Base-by-base conservation (phyloP, 805 yeast genomes). In the Starmerella floris region DNA sequence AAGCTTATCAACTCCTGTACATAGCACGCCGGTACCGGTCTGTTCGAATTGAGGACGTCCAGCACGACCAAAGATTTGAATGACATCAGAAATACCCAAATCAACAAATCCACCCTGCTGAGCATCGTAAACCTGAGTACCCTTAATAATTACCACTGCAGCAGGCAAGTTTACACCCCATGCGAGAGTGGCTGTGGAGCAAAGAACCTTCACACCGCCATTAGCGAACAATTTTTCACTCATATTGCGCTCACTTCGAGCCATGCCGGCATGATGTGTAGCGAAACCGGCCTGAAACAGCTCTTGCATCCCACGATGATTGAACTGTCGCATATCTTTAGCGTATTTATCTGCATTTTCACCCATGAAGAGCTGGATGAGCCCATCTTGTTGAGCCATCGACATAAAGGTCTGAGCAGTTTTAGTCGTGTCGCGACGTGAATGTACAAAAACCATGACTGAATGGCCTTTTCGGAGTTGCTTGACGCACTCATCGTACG, bases 161-260 rank as follows among this genome's bases (percentile, higher is more conserved):
- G 98, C 98, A 2, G 99, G 98, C 45, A 91, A 67, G 57, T 91
- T 91, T 17, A 91, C 97, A 72, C 99, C 99, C 99, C 99, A 91
- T 0, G 99, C 99, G 45, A 91, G 72, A 0, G 99, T 91, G 0
- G 98, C 94, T 2, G 99, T 91, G 70, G 95, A 85, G 55, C 94
- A 81, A 16, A 91, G 64, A 0, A 91, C 97, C 46, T 79, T 82
- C 49, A 91, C 79, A 0, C 85, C 81, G 33, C 98, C 97, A 25
- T 69, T 65, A 25, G 77, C 67, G 58, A 91, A 91, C 79, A 88
- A 73, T 56, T 77, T 79, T 55, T 93, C 98, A 0, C 93, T 79
- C 40, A 85, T 57, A 55, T 85, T 87, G 56, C 99, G 73, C 56
- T 91, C 99, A 0, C 85, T 64, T 49, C 98, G 69, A 23, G 84